Evolutionary conservation across 1,139 yeast genomes (phyloP), one percentile per base, ranked within the genome.

Genomic region (Scheffersomyces segobiensis): DNA sequence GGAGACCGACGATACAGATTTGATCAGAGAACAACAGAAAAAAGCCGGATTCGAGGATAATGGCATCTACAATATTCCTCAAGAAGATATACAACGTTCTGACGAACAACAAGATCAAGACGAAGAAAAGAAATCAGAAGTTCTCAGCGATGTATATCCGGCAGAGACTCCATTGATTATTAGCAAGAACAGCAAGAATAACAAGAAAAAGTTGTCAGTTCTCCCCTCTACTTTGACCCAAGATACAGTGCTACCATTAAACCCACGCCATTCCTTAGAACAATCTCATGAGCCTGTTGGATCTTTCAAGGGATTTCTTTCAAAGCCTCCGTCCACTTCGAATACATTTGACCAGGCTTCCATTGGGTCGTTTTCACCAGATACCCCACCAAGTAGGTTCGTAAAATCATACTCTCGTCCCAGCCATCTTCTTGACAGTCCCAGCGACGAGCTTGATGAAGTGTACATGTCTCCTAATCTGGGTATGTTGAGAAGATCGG

Each of bases 91-190:
- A 39, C 47, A 32, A n/a, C 50, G 52, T 19, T 24, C 42, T 53
- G 56, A 52, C 52, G 60, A 55, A 32, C 61, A 49, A 60, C 63
- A 56, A 47, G 63, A 57, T 14, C 52, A 53, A 19, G 71, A 71
- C 3, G 76, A 76, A 21, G 75, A 71, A 8, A 70, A 68, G 57
- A 64, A 66, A 10, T 68, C 77, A 4, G 87, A 83, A 58, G 76
- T 79, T 1, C 66, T 81, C 46, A 80, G 85, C 62, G 86, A 83
- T 56, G 66, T 77, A 0, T 79, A 70, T 56, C 77, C 81, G 2
- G 65, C 64, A 20, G 81, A 75, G 50, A 67, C 74, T 1, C 85
- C 84, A 0, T 70, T 82, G 53, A 63, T 76, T 6, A 71, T 81
- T 22, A 73, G 66, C 55, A 83, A 81, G 57, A 62, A 64, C 46